Base-by-base conservation (phyloP, 2,329 filamentous ascomycete genomes). In the Xylaria digitata region DNA sequence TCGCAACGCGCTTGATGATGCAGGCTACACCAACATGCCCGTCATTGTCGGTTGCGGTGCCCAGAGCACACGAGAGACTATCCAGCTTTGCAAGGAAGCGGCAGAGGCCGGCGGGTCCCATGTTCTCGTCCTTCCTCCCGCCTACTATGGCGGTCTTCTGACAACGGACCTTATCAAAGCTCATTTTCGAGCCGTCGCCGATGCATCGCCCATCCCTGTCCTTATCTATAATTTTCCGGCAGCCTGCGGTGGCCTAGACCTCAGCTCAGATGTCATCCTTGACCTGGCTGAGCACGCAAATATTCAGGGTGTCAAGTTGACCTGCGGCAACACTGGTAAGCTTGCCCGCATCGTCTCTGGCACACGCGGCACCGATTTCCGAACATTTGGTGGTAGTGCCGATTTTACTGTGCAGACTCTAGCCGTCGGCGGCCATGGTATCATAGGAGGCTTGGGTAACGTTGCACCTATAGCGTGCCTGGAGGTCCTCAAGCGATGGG, bases 181-280 rank as follows among this genome's bases (percentile, higher is more conserved):
- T 21, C 91, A 90, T 79, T 92, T 92, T 79, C 80, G 82, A 50
- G 86, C 88, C 69, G 84, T 86, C 43, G 90, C 90, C 1, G 82
- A 84, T 56, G 83, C 83, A 1, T 87, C 84, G 19, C 84, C 86
- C 0, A 75, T 92, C 1, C 90, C 90, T 0, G 81, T 92, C 26
- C 78, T 92, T 46, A 88, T 93, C 65, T 92, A 92, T 82, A 92
- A 92, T 78, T 92, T 89, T 81, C 90, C 90, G 1, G 88, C 83
- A 5, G 89, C 90, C 3, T 88, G 85, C 26, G 85, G 88, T 13
- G 90, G 90, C 4, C 81, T 92, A 9, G 90, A 92, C 72, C 82
- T 92, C 50, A 87, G 88, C 74, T 91, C 88, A 0, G 89, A 91
- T 68, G 85, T 87, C 72, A 88, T 92, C 69, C 76, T 84, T 50